Evolutionary conservation across 2,329 filamentous ascomycete species (phyloP).

Genomic region (Apiospora arundinis): DNA sequence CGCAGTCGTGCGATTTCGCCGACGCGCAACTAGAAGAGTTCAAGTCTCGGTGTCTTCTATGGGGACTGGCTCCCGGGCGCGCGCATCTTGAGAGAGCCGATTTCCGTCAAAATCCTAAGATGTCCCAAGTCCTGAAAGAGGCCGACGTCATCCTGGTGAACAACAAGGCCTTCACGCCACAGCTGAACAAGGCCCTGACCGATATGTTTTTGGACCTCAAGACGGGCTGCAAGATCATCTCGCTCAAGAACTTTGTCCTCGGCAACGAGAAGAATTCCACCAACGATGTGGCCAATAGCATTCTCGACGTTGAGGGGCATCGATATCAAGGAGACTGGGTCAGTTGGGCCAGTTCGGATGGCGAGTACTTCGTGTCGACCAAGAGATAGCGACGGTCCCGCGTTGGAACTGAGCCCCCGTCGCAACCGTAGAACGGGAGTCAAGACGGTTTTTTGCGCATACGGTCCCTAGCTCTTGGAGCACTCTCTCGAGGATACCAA

Average conservation of each 20-base stretch:
- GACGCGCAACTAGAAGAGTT: constrained; percentile 85
- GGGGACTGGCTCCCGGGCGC: constrained; percentile 82
- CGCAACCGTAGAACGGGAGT: constrained; percentile 10
- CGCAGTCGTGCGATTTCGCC: constrained; percentile 84
- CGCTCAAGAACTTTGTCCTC: constrained; percentile 88
- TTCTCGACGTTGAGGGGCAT: constrained; percentile 62
- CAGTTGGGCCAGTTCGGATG: constrained; percentile 87
- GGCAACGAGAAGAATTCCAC: constrained; percentile 75
- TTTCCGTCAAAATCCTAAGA: constrained; percentile 76
- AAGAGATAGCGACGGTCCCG: constrained; percentile 61
- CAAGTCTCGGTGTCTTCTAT: constrained; percentile 80
- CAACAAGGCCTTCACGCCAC: constrained; percentile 93
- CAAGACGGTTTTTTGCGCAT: background rate
- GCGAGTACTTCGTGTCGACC: constrained; percentile 87
- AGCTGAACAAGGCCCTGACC: constrained; percentile 83
- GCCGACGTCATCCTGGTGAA: constrained; percentile 98
- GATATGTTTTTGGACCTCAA: constrained; percentile 94
- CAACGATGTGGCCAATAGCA: constrained; percentile 72
- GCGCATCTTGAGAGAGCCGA: constrained; percentile 85
- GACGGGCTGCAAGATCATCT: constrained; percentile 86
- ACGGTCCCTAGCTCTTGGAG: background rate
- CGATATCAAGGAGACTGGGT: constrained; percentile 74
- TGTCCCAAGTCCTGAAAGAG: constrained; percentile 75
- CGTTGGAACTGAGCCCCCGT: constrained; percentile 22
- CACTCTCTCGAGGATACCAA: background rate